These are phyloP conservation scores for Multifurca ochricompacta DNA, from an alignment of 768 basidiomycete genomes.

Conservation along the genomic window DNA sequence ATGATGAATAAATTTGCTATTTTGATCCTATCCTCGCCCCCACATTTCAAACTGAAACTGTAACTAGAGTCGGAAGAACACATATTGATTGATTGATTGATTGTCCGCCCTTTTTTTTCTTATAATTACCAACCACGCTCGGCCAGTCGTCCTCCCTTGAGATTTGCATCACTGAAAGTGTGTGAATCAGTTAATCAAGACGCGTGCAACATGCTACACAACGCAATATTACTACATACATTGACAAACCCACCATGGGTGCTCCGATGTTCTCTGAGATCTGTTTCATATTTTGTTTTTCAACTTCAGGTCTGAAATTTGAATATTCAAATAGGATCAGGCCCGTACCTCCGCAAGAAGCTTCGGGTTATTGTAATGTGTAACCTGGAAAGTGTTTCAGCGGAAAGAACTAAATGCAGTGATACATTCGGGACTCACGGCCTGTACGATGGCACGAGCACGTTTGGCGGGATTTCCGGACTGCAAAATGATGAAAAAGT, in stretches of 20 bases:
- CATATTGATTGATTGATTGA: no score
- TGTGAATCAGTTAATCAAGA: not conserved
- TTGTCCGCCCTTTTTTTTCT: not conserved
- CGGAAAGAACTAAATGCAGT: slow-evolving; percentile 4
- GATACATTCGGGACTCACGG: slow-evolving; percentile 40
- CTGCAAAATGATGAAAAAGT: slow-evolving; percentile 30
- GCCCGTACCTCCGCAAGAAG: slow-evolving; percentile 71
- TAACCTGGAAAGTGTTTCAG: slow-evolving; percentile 44
- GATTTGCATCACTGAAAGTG: slow-evolving; percentile 43
- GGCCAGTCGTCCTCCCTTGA: slow-evolving; percentile 67
- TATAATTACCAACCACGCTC: slow-evolving; percentile 52
- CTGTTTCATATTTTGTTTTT: slow-evolving; percentile 29
- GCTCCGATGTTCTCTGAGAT: slow-evolving; percentile 77
- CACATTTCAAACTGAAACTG: no score
- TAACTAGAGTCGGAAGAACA: no score
- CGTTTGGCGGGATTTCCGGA: slow-evolving; percentile 91
- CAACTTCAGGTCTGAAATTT: not conserved
- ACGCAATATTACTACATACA: slow-evolving; percentile 42
- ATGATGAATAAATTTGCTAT: no score
- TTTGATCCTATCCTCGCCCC: no score
- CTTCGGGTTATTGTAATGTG: slow-evolving; percentile 93
- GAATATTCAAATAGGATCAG: not conserved
- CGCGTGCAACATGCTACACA: not conserved
- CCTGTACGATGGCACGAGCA: slow-evolving; percentile 93
- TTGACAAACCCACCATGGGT: slow-evolving; percentile 91